Base-by-base conservation (phyloP, 2,329 filamentous ascomycete genomes). In the Fusarium sp. region DNA sequence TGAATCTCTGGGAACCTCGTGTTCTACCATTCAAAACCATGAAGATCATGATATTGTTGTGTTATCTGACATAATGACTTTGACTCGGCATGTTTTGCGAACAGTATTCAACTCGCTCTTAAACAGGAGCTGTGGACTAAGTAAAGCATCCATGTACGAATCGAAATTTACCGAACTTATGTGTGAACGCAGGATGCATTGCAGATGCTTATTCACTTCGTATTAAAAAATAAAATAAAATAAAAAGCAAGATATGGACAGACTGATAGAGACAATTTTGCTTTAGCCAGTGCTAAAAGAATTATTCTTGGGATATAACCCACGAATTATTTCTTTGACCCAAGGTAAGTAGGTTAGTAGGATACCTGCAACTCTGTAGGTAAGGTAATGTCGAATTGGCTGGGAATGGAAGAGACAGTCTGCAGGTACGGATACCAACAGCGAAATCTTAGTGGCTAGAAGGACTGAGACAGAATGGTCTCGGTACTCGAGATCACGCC, bases 1-100 rank as follows among this genome's bases (percentile, higher is more conserved):
- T 73, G 72, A 74, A 74, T 67, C 49, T 59, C 72, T 75, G 72
- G 44, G 72, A 75, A 70, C 69, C 43, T 58, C 21, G 43, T 64
- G 72, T 74, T 74, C 72, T 71, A 56, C 61, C 69, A 53, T 58
- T 66, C 59, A 57, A 64, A 56, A 21, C 23, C 52, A 61, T 30
- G 28, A 40, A 25, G 10, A 23, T 21, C 6, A 19, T 30, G 9
- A 37, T 30, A 10, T 18, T 15, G 5, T n/a, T 44, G 25, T 52
- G 25, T 42, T 44, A 7, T 30, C 15, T 63, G 43, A n/a, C 7
- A 32, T 33, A 7, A 35, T 40, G 21, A 56, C 37, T 62, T 38
- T 40, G 25, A 38, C 33, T 40, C 23, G 19, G 33, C 19, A 28
- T 18, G 21, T 54, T n/a, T 38, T 43, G 13, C 33, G 23, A 54